Evolutionary conservation across 164 flowering plant species (phyloP).

Genomic region (Taxillus chinensis): DNA sequence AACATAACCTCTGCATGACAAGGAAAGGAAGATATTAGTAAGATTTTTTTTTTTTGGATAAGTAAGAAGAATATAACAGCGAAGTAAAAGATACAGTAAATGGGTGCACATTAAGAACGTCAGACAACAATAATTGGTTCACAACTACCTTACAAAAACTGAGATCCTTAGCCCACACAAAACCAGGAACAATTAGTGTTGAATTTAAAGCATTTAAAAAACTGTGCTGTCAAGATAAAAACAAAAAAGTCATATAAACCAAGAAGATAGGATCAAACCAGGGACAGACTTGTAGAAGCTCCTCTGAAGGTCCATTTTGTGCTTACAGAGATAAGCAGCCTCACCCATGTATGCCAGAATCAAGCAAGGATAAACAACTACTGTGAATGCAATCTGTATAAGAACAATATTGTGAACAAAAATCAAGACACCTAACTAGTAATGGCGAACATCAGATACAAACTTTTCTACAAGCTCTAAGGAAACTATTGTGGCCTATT

Average conservation of each 20-base stretch:
- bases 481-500: not conserved
- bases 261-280: conserved; percentile 18
- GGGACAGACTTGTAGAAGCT: conserved; percentile 70
- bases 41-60: no score
- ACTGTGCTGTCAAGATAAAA: not conserved
- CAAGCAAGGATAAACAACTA: conserved; percentile 59
- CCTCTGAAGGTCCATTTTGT: conserved; percentile 45
- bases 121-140: no score
- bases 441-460: no score
- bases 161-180: no score
- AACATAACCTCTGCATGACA: conserved; percentile 42
- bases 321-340: conserved; percentile 46
- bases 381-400: conserved; percentile 54
- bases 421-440: not conserved
- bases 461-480: no score
- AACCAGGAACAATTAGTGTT: not conserved
- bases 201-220: not conserved
- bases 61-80: no score
- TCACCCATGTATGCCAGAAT: conserved; percentile 71
- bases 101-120: no score
- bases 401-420: not conserved
- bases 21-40: not conserved
- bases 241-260: no score
- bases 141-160: no score
- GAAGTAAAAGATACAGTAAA: no score